Conservation (phyloP, 805 yeast genomes). For the Monosporozyma servazzii region DNA sequence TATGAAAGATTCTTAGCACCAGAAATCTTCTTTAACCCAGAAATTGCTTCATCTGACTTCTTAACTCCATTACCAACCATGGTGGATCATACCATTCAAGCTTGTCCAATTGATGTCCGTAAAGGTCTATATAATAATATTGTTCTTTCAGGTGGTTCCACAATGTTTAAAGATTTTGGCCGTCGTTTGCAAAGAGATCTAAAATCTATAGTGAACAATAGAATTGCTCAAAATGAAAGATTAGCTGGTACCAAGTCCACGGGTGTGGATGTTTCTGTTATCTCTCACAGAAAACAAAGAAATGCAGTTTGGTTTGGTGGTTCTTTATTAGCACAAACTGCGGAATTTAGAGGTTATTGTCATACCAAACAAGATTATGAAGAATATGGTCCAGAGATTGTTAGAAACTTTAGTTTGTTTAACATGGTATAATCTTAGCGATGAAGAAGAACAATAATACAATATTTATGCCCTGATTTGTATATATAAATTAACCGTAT, state of each 20-base stretch:
- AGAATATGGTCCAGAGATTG: slow-evolving; percentile 96
- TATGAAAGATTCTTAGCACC: slow-evolving; percentile 97
- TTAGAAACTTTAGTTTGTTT: slow-evolving; percentile 91
- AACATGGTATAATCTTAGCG: slow-evolving; percentile 57
- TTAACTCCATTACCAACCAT: slow-evolving; percentile 93
- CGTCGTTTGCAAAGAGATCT: slow-evolving; percentile 94
- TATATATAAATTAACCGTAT: background rate
- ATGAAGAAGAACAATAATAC: background rate
- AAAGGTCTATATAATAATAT: slow-evolving; percentile 92
- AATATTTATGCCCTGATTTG: background rate
- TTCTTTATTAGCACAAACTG: slow-evolving; percentile 88
- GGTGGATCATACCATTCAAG: slow-evolving; percentile 90
- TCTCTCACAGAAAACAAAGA: slow-evolving; percentile 93
- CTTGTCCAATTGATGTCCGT: slow-evolving; percentile 95
- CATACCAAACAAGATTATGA: slow-evolving; percentile 96
- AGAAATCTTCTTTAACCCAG: slow-evolving; percentile 98
- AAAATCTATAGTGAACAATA: slow-evolving; percentile 74
- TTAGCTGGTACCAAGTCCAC: slow-evolving; percentile 67
- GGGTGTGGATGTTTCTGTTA: slow-evolving; percentile 95
- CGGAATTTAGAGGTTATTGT: slow-evolving; percentile 92
- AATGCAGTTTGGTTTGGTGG: slow-evolving; percentile 99
- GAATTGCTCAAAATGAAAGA: slow-evolving; percentile 75
- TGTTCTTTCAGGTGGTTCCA: slow-evolving; percentile 94
- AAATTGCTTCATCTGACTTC: slow-evolving; percentile 90
- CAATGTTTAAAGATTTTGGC: slow-evolving; percentile 98